These are phyloP conservation scores for Astragalus membranaceus DNA, from an alignment of 306 rosid genomes.

Conservation along the genomic window DNA sequence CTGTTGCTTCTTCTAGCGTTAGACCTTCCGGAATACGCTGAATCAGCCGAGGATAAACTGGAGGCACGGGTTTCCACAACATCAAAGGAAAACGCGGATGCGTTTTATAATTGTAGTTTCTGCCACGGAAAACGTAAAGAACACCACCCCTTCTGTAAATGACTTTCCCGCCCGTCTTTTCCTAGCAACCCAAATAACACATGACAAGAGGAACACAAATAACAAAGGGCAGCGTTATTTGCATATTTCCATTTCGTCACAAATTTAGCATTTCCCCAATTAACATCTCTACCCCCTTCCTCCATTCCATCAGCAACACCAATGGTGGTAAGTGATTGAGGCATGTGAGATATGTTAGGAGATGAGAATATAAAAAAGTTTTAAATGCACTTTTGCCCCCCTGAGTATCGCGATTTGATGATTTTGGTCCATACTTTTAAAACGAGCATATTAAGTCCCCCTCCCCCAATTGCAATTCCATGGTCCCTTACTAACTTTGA, in stretches of 20 bases:
- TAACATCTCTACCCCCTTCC: background rate
- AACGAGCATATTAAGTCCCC: no score
- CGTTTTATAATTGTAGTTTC: conserved; percentile 82
- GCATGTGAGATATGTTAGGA: background rate
- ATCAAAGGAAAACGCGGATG: conserved; percentile 85
- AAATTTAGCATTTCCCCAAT: background rate
- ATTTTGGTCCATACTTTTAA: no score
- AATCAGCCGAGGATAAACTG: conserved; percentile 78
- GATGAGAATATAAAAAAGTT: background rate
- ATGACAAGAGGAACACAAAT: background rate
- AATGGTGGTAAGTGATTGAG: background rate
- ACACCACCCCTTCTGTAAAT: conserved; percentile 63
- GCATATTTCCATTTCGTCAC: background rate
- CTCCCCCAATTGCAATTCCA: no score
- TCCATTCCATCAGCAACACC: background rate
- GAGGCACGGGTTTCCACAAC: conserved; percentile 91
- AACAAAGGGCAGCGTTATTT: background rate
- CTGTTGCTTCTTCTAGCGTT: conserved; percentile 53
- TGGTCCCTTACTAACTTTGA: no score
- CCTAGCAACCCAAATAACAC: conserved; percentile 44
- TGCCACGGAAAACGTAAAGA: conserved; percentile 79
- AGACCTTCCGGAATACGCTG: conserved; percentile 67
- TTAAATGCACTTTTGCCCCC: no score
- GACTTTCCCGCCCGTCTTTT: conserved; percentile 77
- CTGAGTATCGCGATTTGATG: no score